These are phyloP conservation scores for Umbelopsis sp. DNA, from an alignment of 192 early-diverging fungal genomes.

Conservation along the genomic window DNA sequence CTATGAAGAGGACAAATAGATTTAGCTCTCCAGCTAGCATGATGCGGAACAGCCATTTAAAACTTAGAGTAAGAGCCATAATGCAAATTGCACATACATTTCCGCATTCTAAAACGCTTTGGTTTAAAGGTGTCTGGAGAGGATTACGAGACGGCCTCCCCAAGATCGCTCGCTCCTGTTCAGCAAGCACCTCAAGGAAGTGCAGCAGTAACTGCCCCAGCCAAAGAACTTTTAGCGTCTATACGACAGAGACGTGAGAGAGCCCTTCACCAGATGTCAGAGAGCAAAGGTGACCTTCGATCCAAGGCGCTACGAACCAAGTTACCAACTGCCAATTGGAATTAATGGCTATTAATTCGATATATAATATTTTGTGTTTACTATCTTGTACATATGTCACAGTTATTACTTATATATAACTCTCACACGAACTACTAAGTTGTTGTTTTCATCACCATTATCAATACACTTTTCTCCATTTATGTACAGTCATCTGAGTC, in stretches of 20 bases:
- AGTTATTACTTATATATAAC: background rate
- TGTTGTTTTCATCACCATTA: no score
- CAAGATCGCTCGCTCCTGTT: background rate
- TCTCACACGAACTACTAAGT: no score
- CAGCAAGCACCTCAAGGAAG: constrained; percentile 7
- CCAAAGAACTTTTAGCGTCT: background rate
- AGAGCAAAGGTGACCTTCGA: background rate
- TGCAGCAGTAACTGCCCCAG: background rate
- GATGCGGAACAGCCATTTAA: background rate
- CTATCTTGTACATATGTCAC: constrained; percentile 12
- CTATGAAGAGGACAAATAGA: background rate
- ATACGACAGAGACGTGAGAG: constrained; percentile 2
- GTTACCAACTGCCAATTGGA: constrained; percentile 9
- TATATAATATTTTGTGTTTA: background rate
- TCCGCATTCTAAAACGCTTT: background rate
- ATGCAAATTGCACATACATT: background rate
- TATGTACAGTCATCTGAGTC: no score
- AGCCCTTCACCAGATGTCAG: background rate
- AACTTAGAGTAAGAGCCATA: background rate
- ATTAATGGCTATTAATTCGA: background rate
- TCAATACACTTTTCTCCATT: no score
- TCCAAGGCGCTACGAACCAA: background rate
- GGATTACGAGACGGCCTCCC: background rate
- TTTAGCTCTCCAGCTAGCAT: constrained; percentile 4
- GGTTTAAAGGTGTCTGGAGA: background rate